phyloP scores from a whole-genome alignment of 192 early-diverging fungal genomes.

The Coemansia sp. region DNA sequence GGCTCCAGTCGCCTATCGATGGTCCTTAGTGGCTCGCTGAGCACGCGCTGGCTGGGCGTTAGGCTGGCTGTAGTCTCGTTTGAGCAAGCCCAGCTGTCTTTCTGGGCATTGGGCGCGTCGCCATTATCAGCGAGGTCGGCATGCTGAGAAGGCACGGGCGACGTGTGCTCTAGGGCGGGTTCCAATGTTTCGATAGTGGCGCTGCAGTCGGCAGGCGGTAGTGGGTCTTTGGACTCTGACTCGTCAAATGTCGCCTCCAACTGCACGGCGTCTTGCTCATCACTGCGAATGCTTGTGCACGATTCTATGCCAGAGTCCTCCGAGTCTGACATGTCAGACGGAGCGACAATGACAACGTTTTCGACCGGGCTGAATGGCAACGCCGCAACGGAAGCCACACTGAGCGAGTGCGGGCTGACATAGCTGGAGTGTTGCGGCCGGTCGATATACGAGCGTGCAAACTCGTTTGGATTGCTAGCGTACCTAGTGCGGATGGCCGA shows the following conservation, averaged over 20 bases:
- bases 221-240: neutral
- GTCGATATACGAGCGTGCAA: constrained; percentile 42
- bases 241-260: neutral
- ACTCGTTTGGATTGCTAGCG: constrained; percentile 35
- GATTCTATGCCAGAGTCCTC: constrained; percentile 39
- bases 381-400: neutral
- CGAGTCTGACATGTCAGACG: constrained; percentile 31
- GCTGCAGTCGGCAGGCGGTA: neutral
- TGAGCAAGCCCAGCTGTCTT: neutral
- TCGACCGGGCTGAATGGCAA: constrained; percentile 17
- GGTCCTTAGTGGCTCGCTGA: neutral
- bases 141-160: neutral
- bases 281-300: constrained; percentile 2
- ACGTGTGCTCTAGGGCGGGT: neutral
- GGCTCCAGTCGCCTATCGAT: neutral
- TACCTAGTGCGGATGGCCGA: constrained; percentile 49
- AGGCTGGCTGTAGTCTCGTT: neutral
- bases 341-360: constrained; percentile 20
- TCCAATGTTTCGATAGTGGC: neutral
- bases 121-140: neutral
- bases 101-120: neutral
- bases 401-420: constrained; percentile 7
- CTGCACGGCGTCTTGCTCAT: neutral
- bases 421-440: constrained; percentile 14
- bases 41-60: neutral